Evolutionary conservation across 306 rosid genomes (phyloP).

Genomic region (Arachis stenosperma): DNA sequence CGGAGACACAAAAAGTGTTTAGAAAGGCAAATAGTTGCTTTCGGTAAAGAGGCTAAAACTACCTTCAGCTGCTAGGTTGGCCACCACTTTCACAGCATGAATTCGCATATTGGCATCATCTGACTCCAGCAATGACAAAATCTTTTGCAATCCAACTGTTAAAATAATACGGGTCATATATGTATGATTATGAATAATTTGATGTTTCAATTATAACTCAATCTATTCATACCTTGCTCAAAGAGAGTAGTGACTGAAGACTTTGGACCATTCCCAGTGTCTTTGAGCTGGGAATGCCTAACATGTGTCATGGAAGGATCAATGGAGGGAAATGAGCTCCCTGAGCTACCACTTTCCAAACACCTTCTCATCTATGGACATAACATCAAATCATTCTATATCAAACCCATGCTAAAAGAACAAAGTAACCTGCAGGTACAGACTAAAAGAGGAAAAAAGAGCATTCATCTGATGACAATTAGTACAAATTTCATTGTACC

Average conservation of each 20-base stretch:
- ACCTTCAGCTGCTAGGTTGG: slow-evolving; percentile 99
- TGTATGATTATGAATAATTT: slow-evolving; percentile 30
- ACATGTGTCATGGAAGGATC: slow-evolving; percentile 72
- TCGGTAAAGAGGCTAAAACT: slow-evolving; percentile 33
- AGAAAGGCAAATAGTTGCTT: neutral
- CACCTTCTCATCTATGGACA: slow-evolving; percentile 74
- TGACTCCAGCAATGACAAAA: slow-evolving; percentile 89
- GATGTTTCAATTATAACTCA: slow-evolving; percentile 25
- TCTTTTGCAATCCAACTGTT: slow-evolving; percentile 91
- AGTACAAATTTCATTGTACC: slow-evolving; percentile 11
- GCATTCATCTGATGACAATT: slow-evolving; percentile 27
- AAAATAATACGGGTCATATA: slow-evolving; percentile 40
- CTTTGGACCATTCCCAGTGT: slow-evolving; percentile 62
- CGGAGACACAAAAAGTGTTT: neutral
- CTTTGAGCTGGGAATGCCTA: slow-evolving; percentile 68
- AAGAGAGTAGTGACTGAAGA: slow-evolving; percentile 76
- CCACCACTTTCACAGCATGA: slow-evolving; percentile 98
- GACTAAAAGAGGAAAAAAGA: slow-evolving; percentile 23
- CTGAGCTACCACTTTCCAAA: slow-evolving; percentile 65
- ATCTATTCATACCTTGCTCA: slow-evolving; percentile 73
- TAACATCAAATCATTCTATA: slow-evolving; percentile 29
- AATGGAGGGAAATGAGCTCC: slow-evolving; percentile 55
- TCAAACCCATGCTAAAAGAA: slow-evolving; percentile 25
- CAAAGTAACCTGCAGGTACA: slow-evolving; percentile 22
- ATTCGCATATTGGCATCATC: slow-evolving; percentile 91